Conservation (phyloP, 1,284 basidiomycete genomes). For the Vanrija humicola region DNA sequence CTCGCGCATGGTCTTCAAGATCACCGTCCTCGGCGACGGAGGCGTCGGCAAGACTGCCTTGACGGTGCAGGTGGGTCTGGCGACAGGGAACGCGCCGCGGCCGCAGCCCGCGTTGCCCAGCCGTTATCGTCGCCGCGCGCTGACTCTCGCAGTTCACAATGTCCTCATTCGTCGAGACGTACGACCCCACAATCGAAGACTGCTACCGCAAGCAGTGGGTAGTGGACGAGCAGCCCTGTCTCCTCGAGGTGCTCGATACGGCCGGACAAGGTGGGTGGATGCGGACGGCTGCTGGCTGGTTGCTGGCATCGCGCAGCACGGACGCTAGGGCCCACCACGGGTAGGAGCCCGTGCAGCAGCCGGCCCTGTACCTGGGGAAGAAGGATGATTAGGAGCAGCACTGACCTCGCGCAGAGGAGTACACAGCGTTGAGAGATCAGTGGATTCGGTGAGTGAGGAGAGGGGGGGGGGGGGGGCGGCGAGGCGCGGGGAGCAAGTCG, state of each 20-base stretch:
- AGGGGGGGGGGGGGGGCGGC: no score
- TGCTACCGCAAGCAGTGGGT: constrained; percentile 88
- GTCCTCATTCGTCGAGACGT: constrained; percentile 76
- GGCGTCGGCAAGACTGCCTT: constrained; percentile 97
- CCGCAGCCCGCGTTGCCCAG: background rate
- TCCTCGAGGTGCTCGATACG: constrained; percentile 89
- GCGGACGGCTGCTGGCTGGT: background rate
- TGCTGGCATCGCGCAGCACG: constrained; percentile 1
- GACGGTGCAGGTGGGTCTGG: constrained; percentile 76
- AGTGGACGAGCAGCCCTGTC: constrained; percentile 85
- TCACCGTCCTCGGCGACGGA: constrained; percentile 93
- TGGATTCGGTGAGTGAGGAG: constrained; percentile 78
- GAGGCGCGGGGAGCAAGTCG: no score
- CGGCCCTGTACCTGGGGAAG: no score
- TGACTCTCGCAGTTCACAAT: constrained; percentile 67
- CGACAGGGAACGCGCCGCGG: background rate
- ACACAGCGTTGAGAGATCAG: constrained; percentile 95
- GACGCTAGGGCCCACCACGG: background rate
- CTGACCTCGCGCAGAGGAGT: constrained; percentile 65
- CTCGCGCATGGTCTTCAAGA: constrained; percentile 46
- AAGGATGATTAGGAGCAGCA: background rate
- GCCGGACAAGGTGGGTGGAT: constrained; percentile 75
- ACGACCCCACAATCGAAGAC: constrained; percentile 78
- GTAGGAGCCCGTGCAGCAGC: no score
- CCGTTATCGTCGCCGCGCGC: background rate